Conservation (phyloP, 768 basidiomycete genomes). For the Russula sp. region DNA sequence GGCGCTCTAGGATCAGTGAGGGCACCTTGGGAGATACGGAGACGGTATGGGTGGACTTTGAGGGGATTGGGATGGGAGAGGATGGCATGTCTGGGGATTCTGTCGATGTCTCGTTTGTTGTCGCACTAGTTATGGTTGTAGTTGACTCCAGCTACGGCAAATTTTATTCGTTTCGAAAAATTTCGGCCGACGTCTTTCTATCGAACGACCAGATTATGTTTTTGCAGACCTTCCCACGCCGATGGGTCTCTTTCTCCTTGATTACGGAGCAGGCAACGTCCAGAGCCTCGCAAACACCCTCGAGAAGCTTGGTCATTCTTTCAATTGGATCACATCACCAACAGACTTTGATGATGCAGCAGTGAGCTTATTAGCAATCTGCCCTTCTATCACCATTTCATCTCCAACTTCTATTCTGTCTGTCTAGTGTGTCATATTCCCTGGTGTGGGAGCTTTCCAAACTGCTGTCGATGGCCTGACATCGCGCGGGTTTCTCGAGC, state of each 20-base stretch:
- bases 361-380: slow-evolving; percentile 54
- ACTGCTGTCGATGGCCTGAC: slow-evolving; percentile 78
- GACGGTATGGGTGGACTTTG: slow-evolving; percentile 39
- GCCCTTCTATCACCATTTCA: slow-evolving; percentile 9
- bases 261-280: slow-evolving; percentile 96
- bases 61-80: slow-evolving; percentile 47
- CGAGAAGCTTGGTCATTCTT: slow-evolving; percentile 75
- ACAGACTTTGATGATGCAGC: slow-evolving; percentile 85
- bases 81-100: slow-evolving; percentile 42
- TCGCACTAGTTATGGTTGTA: not conserved
- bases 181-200: not conserved
- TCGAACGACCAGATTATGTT: not conserved
- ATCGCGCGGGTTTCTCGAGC: slow-evolving; percentile 70
- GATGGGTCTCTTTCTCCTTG: slow-evolving; percentile 81
- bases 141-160: too few relatives aligned
- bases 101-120: not conserved
- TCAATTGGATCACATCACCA: slow-evolving; percentile 81
- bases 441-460: slow-evolving; percentile 93
- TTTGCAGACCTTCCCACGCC: slow-evolving; percentile 15
- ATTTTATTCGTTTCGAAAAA: not conserved
- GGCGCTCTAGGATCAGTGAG: slow-evolving; percentile 38
- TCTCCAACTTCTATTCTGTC: too few relatives aligned
- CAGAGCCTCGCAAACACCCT: slow-evolving; percentile 93
- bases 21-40: slow-evolving; percentile 54
- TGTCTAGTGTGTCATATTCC: slow-evolving; percentile 96